A percentile compares a stretch with the other conserved stretches of the same genome.
phyloP scores from a whole-genome alignment of 805 yeast species.

The Saccharomyces paradoxus region DNA sequence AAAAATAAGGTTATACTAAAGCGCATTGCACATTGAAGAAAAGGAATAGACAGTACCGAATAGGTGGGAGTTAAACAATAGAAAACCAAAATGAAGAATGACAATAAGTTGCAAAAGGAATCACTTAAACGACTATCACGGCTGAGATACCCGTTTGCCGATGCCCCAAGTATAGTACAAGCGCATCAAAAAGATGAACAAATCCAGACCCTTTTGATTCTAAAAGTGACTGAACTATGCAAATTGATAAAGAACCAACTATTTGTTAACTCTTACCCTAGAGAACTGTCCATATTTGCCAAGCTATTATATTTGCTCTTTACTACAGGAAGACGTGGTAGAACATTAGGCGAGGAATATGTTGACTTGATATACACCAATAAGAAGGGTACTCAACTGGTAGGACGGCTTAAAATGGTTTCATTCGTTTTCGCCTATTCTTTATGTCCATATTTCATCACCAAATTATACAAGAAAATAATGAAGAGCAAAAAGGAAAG shows the following conservation, averaged over 20 bases:
- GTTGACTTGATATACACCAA: conserved; percentile 68
- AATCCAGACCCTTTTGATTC: conserved; percentile 47
- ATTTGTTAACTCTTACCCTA: conserved; percentile 53
- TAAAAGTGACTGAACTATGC: conserved; percentile 48
- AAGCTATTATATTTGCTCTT: conserved; percentile 57
- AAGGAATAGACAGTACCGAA: background rate
- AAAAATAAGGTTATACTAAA: background rate
- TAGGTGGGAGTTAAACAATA: background rate
- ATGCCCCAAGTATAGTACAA: conserved; percentile 84
- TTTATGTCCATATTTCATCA: conserved; percentile 49
- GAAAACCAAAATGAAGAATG: background rate
- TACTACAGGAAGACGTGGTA: conserved; percentile 67
- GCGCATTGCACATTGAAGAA: background rate
- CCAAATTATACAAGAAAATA: conserved; percentile 19
- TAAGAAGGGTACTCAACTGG: conserved; percentile 43
- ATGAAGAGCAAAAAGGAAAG: conserved; percentile 4
- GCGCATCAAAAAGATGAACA: conserved; percentile 86
- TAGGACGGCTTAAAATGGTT: conserved; percentile 38
- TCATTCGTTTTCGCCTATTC: conserved; percentile 56
- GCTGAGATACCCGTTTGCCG: conserved; percentile 53
- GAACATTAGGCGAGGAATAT: conserved; percentile 92
- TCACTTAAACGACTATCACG: background rate
- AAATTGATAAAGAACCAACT: conserved; percentile 52
- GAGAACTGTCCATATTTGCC: conserved; percentile 50
- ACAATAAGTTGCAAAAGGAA: background rate